A percentile compares a stretch with the other conserved stretches of the same genome.
These are phyloP conservation scores for Sphagnurus paluster DNA, from an alignment of 1,284 basidiomycete species.

Conservation along the genomic window DNA sequence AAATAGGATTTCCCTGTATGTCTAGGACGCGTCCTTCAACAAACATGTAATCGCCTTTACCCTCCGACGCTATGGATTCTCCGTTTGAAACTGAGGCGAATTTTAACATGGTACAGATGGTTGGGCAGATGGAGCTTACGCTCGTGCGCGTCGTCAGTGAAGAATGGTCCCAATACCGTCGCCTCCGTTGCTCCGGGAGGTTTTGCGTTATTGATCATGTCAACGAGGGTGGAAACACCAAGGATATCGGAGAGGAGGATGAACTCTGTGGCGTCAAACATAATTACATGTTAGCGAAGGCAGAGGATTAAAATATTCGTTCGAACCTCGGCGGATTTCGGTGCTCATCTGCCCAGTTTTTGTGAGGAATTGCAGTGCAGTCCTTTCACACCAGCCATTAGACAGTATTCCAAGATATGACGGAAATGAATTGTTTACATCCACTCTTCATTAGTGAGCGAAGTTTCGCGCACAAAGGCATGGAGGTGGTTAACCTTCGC, in stretches of 20 bases:
- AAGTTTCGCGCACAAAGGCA: slow-evolving; percentile 69
- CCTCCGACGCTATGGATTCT: slow-evolving; percentile 74
- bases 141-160: slow-evolving; percentile 77
- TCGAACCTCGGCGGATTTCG: slow-evolving; percentile 62
- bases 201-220: slow-evolving; percentile 75
- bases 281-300: not conserved
- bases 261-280: slow-evolving; percentile 52
- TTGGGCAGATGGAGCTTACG: too few species aligned
- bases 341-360: slow-evolving; percentile 72
- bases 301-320: not conserved
- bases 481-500: slow-evolving; percentile 61
- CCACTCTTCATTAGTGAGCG: slow-evolving; percentile 85
- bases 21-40: slow-evolving; percentile 72
- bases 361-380: slow-evolving; percentile 76
- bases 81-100: slow-evolving; percentile 51
- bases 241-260: slow-evolving; percentile 81
- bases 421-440: slow-evolving; percentile 38
- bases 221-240: slow-evolving; percentile 79
- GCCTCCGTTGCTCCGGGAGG: slow-evolving; percentile 67
- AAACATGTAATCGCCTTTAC: slow-evolving; percentile 81
- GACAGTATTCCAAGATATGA: not conserved
- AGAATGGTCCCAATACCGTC: slow-evolving; percentile 85
- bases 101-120: slow-evolving; percentile 15
- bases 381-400: slow-evolving; percentile 29
- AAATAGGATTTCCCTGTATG: slow-evolving; percentile 67